These are phyloP conservation scores for Theileria parva DNA, from an alignment of 169 alveolate genomes.

Conservation along the genomic window DNA sequence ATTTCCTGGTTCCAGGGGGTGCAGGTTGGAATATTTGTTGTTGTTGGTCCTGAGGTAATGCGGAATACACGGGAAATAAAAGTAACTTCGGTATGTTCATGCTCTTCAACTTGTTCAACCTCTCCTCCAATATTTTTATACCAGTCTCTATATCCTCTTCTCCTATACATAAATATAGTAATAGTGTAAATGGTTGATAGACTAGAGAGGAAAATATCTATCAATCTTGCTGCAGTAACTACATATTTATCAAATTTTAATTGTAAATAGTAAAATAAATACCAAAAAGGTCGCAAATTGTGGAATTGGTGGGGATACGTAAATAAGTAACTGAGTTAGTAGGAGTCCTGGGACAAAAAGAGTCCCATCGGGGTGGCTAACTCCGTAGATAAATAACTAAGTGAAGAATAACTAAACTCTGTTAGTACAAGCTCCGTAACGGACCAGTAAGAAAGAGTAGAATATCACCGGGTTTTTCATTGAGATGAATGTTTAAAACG, in stretches of 20 bases:
- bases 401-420: neutral
- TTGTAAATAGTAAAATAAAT: too few relatives aligned
- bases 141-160: slow-evolving; percentile 99
- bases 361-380: too few relatives aligned
- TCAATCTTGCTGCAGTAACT: neutral
- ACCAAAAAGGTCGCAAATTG: neutral
- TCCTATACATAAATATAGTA: neutral
- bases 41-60: slow-evolving; percentile 96
- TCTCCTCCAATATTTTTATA: slow-evolving; percentile 92
- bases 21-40: slow-evolving; percentile 97
- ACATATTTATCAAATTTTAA: neutral
- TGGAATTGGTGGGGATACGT: neutral
- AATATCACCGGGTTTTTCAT: slow-evolving; percentile 98
- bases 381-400: too few relatives aligned
- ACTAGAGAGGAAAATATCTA: neutral
- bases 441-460: slow-evolving; percentile 97
- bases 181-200: neutral
- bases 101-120: slow-evolving; percentile 91
- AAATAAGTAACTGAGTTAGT: too few relatives aligned
- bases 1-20: slow-evolving; percentile 97
- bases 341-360: too few relatives aligned
- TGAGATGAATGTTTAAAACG: slow-evolving; percentile 94
- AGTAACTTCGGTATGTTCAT: slow-evolving; percentile 95
- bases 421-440: neutral
- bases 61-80: slow-evolving; percentile 95